phyloP scores from a whole-genome alignment of 2,329 filamentous ascomycete genomes.

The Clarireedia monteithiana region DNA sequence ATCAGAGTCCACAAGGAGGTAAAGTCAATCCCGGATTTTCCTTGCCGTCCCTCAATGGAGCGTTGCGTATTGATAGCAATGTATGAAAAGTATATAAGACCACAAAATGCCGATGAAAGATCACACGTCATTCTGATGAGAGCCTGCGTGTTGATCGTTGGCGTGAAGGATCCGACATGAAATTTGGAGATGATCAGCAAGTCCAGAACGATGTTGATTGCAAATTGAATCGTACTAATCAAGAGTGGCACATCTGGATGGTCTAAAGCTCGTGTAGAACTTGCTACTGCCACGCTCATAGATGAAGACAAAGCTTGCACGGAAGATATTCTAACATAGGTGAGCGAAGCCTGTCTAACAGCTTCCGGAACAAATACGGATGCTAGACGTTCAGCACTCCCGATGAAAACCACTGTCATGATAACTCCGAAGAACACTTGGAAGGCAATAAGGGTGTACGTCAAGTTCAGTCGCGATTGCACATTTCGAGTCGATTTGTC shows the following conservation, averaged over 20 bases:
- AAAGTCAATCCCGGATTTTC: constrained; percentile 32
- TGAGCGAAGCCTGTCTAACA: constrained; percentile 47
- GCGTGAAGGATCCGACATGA: constrained; percentile 45
- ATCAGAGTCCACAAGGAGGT: constrained; percentile 42
- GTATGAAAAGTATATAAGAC: constrained; percentile 52
- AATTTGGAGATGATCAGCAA: constrained; percentile 59
- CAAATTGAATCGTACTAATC: constrained; percentile 56
- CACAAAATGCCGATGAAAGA: constrained; percentile 44
- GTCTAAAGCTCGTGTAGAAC: constrained; percentile 57
- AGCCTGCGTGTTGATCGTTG: constrained; percentile 58
- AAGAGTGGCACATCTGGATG: constrained; percentile 61
- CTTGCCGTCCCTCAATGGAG: constrained; percentile 5
- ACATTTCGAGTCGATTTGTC: constrained; percentile 48
- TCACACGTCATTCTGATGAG: constrained; percentile 55
- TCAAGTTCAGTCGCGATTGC: constrained; percentile 45
- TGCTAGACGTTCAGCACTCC: constrained; percentile 46
- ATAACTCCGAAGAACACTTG: constrained; percentile 50
- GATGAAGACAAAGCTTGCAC: constrained; percentile 56
- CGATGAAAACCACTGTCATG: constrained; percentile 51
- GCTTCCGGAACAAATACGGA: constrained; percentile 54
- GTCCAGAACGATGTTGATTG: constrained; percentile 59
- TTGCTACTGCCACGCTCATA: constrained; percentile 53
- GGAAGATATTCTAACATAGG: constrained; percentile 56
- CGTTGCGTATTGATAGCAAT: constrained; percentile 13
- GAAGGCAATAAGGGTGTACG: constrained; percentile 55